These are phyloP conservation scores for Misopates orontium DNA, from an alignment of 257 asterid species.

Conservation along the genomic window DNA sequence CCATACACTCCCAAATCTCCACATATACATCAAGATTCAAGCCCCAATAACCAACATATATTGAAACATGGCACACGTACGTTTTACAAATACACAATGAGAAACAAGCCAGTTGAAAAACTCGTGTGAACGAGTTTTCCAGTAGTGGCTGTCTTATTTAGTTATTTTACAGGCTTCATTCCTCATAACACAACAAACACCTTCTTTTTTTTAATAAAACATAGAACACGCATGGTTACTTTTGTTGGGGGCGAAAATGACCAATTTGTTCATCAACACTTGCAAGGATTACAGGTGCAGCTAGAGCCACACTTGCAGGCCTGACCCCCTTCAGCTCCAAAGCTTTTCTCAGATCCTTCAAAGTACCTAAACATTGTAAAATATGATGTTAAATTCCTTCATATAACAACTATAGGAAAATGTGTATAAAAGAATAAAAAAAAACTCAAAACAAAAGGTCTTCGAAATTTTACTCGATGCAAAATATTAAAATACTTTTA, in stretches of 20 bases:
- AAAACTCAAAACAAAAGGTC: too few relatives aligned
- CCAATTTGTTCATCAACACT: slow-evolving; percentile 25
- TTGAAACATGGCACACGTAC: not conserved
- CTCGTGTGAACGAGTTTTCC: not conserved
- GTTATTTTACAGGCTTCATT: slow-evolving; percentile 6
- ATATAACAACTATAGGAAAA: too few relatives aligned
- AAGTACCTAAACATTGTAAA: slow-evolving; percentile 16
- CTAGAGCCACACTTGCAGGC: slow-evolving; percentile 55
- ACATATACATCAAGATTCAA: slow-evolving; percentile 1
- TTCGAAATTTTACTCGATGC: too few relatives aligned
- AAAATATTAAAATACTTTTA: too few relatives aligned
- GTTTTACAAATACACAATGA: slow-evolving; percentile 15
- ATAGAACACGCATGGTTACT: too few relatives aligned
- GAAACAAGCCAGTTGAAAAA: not conserved
- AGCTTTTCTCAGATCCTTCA: slow-evolving; percentile 39
- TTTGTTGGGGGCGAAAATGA: not conserved
- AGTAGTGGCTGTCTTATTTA: not conserved
- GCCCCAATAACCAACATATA: slow-evolving; percentile 16
- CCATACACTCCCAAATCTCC: too few relatives aligned
- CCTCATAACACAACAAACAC: not conserved
- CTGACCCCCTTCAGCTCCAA: slow-evolving; percentile 48
- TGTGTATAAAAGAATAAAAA: too few relatives aligned
- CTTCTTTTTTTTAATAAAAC: too few relatives aligned
- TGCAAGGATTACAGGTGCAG: slow-evolving; percentile 55
- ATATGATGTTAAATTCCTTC: not conserved